Evolutionary conservation across 768 basidiomycete species (phyloP), one percentile per base, ranked within the genome.

Genomic region (Chiua virens): DNA sequence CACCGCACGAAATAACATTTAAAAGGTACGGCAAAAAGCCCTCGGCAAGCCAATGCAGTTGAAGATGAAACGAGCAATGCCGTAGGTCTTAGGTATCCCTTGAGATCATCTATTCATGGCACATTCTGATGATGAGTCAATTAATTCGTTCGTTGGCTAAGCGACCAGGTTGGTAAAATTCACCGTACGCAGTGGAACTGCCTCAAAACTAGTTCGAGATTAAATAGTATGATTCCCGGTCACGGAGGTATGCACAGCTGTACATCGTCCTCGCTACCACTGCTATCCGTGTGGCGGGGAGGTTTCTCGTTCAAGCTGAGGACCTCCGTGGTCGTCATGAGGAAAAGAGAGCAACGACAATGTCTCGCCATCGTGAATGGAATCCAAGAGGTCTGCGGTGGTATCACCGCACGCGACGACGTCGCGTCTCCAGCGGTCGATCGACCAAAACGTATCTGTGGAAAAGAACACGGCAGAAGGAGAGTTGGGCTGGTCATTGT

Each of bases 401-500:
- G 9, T 42, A n/a, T 42, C 44, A 18, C 22, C 42, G 23, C 47
- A 46, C 27, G 55, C 35, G 27, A 54, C 47, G 17, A 63, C 50
- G 40, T 54, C 45, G 34, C 39, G 58, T 48, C 62, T 63, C 62
- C 62, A 63, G 18, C 41, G 55, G 43, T 63, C 59, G 30, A 63
- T 64, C 6, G 54, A 61, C 39, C 32, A 47, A 27, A 56, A 63
- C 20, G 61, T 57, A 42, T 70, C 60, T 20, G 55, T 47, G 7
- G 53, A 53, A 23, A 35, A 60, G 27, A 56, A 59, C 9, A 62
- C 57, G 22, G 59, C 55, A 5, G 56, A 57, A 37, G 57, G 54
- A 30, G 52, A 56, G 47, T 49, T 63, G 49, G 75, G 65, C 36
- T 74, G 60, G 45, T 73, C 77, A 55, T 79, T 78, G n/a, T 54